Evolutionary conservation across 768 basidiomycete species (phyloP), one percentile per base, ranked within the genome.

Genomic region (Serendipita sp.): DNA sequence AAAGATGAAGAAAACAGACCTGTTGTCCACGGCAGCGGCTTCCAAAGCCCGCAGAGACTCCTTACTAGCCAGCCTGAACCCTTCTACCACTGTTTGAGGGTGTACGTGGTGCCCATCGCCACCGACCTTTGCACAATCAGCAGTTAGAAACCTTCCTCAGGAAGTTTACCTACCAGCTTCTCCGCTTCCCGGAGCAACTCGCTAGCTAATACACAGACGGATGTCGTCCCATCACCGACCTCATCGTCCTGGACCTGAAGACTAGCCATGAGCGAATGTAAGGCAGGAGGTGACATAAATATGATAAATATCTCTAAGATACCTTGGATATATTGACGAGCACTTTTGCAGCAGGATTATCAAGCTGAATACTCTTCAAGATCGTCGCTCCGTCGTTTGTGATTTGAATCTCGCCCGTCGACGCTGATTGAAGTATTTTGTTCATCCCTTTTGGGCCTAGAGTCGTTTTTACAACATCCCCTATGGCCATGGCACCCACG

Each of bases 361-460:
- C 96, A 68, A 99, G 85, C 70, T 92, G 88, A 71, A 99, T 98
- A 56, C 90, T 86, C 74, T 97, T 98, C 65, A 99, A 83, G 71
- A 98, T 99, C 54, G 96, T 98, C 2, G 96, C 96, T 3, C 96
- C 96, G 74, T 99, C 96, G 75, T 99, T 99, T 10, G 96, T 99
- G 58, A 99, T 95, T 68, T 86, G 96, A 71, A 99, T 89, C 34
- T 93, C 89, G 3, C 92, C 92, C 0, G 87, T 83, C 3, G 92
- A 90, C 1, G 75, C 84, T 1, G 92, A 94, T 75, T 94, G 95
- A 15, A 99, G 83, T 68, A 99, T 98, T 79, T 98, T 98, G 85
- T 97, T 98, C 95, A 98, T 99, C 64, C 96, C 96, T 75, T 99
- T 98, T 28, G 96, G 96, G 7, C 96, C 96, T 2, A 99, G 82